phyloP scores from a whole-genome alignment of 306 rosid genomes.

The Dryas octopetala region DNA sequence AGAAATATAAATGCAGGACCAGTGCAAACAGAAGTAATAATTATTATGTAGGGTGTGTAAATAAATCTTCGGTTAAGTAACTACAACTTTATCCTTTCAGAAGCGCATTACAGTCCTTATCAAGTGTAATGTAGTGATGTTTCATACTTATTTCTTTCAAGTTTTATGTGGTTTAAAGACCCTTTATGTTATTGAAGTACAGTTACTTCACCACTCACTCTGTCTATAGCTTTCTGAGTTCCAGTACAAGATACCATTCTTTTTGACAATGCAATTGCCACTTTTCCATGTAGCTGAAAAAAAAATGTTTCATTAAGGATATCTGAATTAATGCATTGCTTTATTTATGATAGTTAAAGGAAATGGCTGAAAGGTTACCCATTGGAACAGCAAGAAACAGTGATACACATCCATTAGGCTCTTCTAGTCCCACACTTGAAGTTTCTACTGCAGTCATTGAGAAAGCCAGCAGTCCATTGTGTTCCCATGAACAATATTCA shows the following conservation, averaged over 20 bases:
- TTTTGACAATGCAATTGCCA: not conserved
- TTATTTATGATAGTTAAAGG: slow-evolving; percentile 52
- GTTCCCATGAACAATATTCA: slow-evolving; percentile 51
- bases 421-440: slow-evolving; percentile 48
- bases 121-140: not conserved
- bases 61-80: not conserved
- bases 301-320: not conserved
- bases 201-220: not conserved
- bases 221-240: not conserved
- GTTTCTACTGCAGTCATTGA: slow-evolving; percentile 43
- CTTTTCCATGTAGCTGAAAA: not conserved
- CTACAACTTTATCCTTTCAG: not conserved
- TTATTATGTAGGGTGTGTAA: not conserved
- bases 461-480: slow-evolving; percentile 35
- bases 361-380: slow-evolving; percentile 90
- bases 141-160: not conserved
- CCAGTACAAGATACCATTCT: not conserved
- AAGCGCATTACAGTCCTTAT: not conserved
- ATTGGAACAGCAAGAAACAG: slow-evolving; percentile 57
- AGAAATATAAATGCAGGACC: not conserved
- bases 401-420: slow-evolving; percentile 51
- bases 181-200: not conserved
- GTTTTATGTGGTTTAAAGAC: not conserved
- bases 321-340: not conserved
- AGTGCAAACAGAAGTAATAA: not conserved